phyloP scores from a whole-genome alignment of 805 yeast species.

The Hanseniaspora hatyaiensis region DNA sequence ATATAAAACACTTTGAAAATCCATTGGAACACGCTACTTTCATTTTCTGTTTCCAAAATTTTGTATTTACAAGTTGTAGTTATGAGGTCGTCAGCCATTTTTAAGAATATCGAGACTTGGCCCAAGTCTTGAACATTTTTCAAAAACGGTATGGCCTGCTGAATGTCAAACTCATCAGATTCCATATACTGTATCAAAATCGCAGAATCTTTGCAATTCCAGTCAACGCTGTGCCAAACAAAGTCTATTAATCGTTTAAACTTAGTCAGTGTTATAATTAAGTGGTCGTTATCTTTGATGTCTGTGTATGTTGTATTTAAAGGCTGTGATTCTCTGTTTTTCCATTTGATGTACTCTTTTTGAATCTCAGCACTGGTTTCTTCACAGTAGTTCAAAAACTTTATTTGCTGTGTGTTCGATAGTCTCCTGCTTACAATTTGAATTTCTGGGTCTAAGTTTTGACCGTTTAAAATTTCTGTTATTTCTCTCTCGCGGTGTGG shows the following conservation, averaged over 20 bases:
- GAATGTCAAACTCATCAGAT: constrained; percentile 11
- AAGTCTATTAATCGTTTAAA: constrained; percentile 41
- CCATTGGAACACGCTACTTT: constrained; percentile 28
- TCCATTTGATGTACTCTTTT: constrained; percentile 37
- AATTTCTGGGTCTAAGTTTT: too few relatives aligned
- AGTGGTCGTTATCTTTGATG: constrained; percentile 21
- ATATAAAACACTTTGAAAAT: constrained; percentile 32
- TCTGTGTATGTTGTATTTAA: constrained; percentile 23
- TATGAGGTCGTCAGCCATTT: constrained; percentile 53
- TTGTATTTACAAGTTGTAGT: constrained; percentile 44
- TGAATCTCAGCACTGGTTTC: constrained; percentile 42
- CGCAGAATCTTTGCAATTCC: constrained; percentile 25
- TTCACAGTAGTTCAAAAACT: constrained; percentile 45
- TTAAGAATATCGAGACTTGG: constrained; percentile 50
- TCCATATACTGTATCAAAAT: constrained; percentile 15
- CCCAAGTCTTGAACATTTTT: constrained; percentile 35
- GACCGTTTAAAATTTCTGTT: neutral
- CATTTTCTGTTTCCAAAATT: constrained; percentile 22
- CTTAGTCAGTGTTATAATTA: constrained; percentile 34
- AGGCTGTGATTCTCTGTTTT: constrained; percentile 27
- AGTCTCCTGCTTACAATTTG: constrained; percentile 25
- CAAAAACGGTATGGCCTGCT: constrained; percentile 1
- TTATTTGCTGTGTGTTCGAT: constrained; percentile 43
- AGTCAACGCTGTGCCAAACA: constrained; percentile 50
- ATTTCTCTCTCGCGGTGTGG: neutral